phyloP scores from a whole-genome alignment of 2,329 filamentous ascomycete genomes.

The Septoria petroselini region DNA sequence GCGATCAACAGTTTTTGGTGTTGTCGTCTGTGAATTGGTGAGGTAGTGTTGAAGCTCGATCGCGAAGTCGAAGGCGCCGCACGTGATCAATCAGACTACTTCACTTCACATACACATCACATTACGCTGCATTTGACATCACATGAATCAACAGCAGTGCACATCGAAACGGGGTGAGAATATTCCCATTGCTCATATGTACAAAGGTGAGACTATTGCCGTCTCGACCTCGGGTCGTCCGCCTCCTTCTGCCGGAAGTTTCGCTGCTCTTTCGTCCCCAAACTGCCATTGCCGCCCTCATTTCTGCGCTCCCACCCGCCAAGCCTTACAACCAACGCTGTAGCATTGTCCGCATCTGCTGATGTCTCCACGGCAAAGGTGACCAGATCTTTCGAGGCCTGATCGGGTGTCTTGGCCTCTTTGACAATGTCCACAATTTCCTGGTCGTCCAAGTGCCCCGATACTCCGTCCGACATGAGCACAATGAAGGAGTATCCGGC shows the following conservation, averaged over 20 bases:
- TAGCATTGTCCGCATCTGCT: constrained; percentile 61
- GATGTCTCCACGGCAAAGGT: constrained; percentile 83
- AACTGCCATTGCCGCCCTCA: constrained; percentile 82
- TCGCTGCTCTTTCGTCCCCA: constrained; percentile 88
- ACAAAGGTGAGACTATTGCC: constrained; percentile 39
- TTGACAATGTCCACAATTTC: constrained; percentile 96
- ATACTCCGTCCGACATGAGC: constrained; percentile 84
- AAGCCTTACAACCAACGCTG: constrained; percentile 60
- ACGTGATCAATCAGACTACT: too few species aligned
- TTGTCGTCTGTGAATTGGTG: too few species aligned
- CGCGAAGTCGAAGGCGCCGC: too few species aligned
- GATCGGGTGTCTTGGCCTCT: constrained; percentile 85
- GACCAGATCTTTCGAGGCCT: constrained; percentile 75
- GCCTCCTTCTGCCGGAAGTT: constrained; percentile 80
- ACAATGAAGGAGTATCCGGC: constrained; percentile 88
- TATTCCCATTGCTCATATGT: neutral
- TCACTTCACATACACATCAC: too few species aligned
- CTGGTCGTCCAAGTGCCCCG: constrained; percentile 80
- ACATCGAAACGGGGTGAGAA: too few species aligned
- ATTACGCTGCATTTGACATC: too few species aligned
- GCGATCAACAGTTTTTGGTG: too few species aligned
- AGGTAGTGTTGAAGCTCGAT: too few species aligned
- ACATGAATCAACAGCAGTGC: too few species aligned
- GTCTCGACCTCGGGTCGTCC: constrained; percentile 71
- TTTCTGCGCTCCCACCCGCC: constrained; percentile 66